Conservation (phyloP, 768 basidiomycete genomes). For the Hericium erinaceus region DNA sequence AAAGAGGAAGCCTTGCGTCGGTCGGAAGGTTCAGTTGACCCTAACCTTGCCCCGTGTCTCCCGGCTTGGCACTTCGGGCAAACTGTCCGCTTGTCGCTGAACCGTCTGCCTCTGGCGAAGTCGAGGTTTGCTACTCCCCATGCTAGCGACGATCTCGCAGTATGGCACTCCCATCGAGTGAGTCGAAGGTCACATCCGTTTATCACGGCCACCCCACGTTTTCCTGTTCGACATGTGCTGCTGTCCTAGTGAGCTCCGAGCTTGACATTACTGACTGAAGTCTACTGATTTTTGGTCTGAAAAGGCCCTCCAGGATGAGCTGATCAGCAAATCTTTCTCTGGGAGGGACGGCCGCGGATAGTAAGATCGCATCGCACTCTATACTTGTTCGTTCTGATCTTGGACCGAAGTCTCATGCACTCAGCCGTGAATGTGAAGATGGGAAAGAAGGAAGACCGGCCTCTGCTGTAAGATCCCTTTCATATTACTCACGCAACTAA, state of each 20-base stretch:
- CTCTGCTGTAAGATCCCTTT: constrained; percentile 45
- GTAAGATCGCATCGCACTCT: constrained; percentile 29
- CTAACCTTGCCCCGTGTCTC: too few species aligned
- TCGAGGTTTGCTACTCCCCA: too few species aligned
- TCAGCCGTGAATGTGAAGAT: constrained; percentile 68
- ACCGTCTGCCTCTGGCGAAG: too few species aligned
- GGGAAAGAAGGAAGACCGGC: constrained; percentile 65
- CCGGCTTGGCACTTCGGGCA: too few species aligned
- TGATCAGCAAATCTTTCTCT: constrained; percentile 80
- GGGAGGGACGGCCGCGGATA: constrained; percentile 77
- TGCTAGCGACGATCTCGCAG: too few species aligned
- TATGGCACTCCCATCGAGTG: too few species aligned
- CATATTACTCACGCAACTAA: neutral
- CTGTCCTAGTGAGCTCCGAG: neutral
- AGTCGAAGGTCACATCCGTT: neutral
- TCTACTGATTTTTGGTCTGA: too few species aligned
- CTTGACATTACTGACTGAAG: too few species aligned
- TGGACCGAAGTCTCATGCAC: constrained; percentile 52
- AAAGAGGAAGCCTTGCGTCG: too few species aligned
- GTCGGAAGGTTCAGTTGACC: too few species aligned
- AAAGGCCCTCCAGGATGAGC: constrained; percentile 73
- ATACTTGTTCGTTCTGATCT: neutral
- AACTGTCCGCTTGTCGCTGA: too few species aligned
- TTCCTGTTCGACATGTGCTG: neutral
- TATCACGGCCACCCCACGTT: neutral